These are phyloP conservation scores for Agroathelia rolfsii DNA, from an alignment of 1,284 basidiomycete genomes.

Conservation along the genomic window DNA sequence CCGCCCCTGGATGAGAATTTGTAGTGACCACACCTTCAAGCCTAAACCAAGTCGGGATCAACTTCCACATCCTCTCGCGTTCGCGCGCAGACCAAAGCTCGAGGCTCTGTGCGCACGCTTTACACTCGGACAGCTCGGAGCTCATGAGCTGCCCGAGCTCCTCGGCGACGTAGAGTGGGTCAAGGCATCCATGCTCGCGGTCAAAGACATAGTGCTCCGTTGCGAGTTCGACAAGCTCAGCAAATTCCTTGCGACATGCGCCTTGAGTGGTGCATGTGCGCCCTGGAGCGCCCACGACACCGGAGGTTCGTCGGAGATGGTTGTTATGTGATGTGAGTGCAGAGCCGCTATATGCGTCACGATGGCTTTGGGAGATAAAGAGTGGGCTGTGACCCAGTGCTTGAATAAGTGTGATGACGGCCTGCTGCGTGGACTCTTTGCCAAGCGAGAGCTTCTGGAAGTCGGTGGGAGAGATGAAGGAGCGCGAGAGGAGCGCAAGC, in stretches of 20 bases:
- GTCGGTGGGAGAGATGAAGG: conserved; percentile 39
- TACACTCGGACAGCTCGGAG: conserved; percentile 63
- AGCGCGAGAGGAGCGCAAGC: conserved; percentile 6
- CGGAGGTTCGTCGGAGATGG: conserved; percentile 18
- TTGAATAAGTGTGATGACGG: conserved; percentile 59
- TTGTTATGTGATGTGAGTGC: conserved; percentile 15
- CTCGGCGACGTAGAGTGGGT: conserved; percentile 71
- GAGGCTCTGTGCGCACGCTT: conserved; percentile 56
- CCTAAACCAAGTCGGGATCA: conserved; percentile 49
- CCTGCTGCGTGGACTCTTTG: conserved; percentile 57
- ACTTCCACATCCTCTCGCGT: conserved; percentile 65
- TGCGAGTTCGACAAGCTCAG: conserved; percentile 68
- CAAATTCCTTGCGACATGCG: conserved; percentile 64
- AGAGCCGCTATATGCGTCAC: too few relatives aligned
- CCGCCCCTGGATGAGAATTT: too few relatives aligned
- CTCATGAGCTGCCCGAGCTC: conserved; percentile 69
- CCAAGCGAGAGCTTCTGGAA: conserved; percentile 56
- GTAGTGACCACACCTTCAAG: conserved; percentile 23
- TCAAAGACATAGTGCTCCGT: conserved; percentile 75
- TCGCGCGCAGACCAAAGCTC: conserved; percentile 63
- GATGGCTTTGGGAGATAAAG: too few relatives aligned
- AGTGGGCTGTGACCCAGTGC: conserved; percentile 47
- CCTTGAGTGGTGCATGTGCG: conserved; percentile 43
- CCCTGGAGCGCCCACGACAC: conserved; percentile 26
- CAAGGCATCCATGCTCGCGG: conserved; percentile 59